Evolutionary conservation across 805 yeast genomes (phyloP), one percentile per base, ranked within the genome.

Genomic region (Candida andamanensis): DNA sequence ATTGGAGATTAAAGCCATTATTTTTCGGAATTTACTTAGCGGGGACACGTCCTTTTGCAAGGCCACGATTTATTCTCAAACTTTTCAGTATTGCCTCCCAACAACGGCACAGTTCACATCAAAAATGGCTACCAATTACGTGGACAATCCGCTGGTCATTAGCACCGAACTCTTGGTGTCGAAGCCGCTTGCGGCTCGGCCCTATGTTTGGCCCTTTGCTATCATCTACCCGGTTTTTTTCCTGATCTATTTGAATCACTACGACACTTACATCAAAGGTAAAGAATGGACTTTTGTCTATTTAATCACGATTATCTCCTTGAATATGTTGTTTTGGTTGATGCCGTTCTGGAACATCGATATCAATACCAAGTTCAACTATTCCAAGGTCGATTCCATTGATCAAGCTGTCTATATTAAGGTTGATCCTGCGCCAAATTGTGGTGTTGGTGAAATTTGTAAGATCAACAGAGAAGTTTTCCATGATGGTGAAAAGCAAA

Each of bases 221-320:
- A 69, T 81, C 28, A 58, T 85, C 27, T 90, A 90, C 53, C 95
- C 95, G 5, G 50, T 72, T 13, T 85, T 84, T 54, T 62, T 64
- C 32, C 76, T 82, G 47, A 55, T 85, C 24, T 90, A 84, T 55
- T 48, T 56, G 37, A 60, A 63, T 39, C 75, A 79, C 36, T 90
- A 90, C 56, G 97, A 90, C 36, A 66, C 60, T 36, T 85, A 85
- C 53, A 82, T 90, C 49, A 82, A 73, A 27, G 96, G 96, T 16
- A 72, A 81, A 28, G 98, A 90, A 61, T 92, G 98, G 97, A 92
- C 97, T 0, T 85, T 85, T 56, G 92, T 90, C 22, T 89, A 76
- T 50, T 64, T 86, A 15, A 81, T 94, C 39, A 57, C 87, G 5
- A 67, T 89, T 31, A 56, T 81, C 22, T 76, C 95, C 2, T 39